Evolutionary conservation across 345 rosid species (phyloP).

Genomic region (Eucalyptus pauciflora): DNA sequence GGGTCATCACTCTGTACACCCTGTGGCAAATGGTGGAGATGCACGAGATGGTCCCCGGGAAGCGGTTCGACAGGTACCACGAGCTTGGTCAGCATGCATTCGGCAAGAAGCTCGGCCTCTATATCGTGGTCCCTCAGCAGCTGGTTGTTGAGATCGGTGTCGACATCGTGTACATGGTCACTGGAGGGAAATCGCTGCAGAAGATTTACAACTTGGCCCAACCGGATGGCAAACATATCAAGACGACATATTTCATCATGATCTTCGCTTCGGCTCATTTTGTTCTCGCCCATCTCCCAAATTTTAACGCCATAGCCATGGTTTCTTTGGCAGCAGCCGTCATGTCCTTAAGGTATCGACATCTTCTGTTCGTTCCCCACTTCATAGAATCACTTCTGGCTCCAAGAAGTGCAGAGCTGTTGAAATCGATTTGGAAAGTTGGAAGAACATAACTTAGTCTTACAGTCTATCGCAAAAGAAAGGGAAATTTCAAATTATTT

Average conservation of each 20-base stretch:
- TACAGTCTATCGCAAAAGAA: neutral
- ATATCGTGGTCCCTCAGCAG: conserved; percentile 73
- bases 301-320: conserved; percentile 66
- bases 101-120: conserved; percentile 73
- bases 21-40: conserved; percentile 88
- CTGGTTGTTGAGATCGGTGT: conserved; percentile 55
- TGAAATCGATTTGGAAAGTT: neutral
- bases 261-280: conserved; percentile 65
- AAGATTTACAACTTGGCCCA: conserved; percentile 31
- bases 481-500: neutral
- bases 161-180: conserved; percentile 72
- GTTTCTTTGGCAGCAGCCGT: conserved; percentile 72
- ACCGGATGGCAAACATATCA: conserved; percentile 18
- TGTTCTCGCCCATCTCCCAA: conserved; percentile 67
- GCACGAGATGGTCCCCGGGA: conserved; percentile 80
- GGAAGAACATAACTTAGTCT: neutral
- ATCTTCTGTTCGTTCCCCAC: neutral
- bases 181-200: conserved; percentile 62
- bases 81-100: conserved; percentile 73
- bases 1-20: conserved; percentile 44
- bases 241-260: conserved; percentile 50
- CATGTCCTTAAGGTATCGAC: conserved; percentile 59
- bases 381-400: neutral
- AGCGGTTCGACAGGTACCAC: conserved; percentile 64
- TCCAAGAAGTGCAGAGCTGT: neutral